Base-by-base conservation (phyloP, 352 stramenopile species). In the Paralagenidium karlingii region DNA sequence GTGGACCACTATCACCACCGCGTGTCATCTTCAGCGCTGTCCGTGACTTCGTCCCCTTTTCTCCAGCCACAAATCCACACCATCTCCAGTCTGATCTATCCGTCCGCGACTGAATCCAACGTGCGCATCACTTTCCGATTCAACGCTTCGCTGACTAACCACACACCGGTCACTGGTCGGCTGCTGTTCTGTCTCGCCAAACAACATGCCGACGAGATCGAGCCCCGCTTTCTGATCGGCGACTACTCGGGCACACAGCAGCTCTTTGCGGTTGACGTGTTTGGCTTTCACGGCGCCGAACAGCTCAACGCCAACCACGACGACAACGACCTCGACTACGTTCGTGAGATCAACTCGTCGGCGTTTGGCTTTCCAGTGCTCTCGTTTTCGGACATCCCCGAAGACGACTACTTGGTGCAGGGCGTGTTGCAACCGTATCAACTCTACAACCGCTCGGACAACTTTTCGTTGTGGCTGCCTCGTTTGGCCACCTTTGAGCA, bases 401-500 rank as follows among this genome's bases (percentile, higher is more conserved):
- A 38, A 0, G 67, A 49, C 8, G 63, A 76, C 42, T 82, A 82
- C 56, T 82, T 63, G 67, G 51, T 82, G 19, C 67, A 82, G 42
- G 61, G 53, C 9, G 63, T 76, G 22, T 42, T 82, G 39, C 63
- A 78, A 22, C 63, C 67, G 45, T 82, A 82, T 40, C 61, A 71
- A 32, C 40, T 58, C 19, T 82, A 82, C 57, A 77, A 78, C 45
- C 67, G 67, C 21, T 77, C 63, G 22, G 67, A 82, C 34, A 57
- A 57, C 4, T 47, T 40, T 4, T 55, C 47, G 6, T 34, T 76
- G n/a, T 70, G 64, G 44, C 32, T 82, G 33, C 67, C 67, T 2
- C 40, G 55, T 19, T 67, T 78, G 34, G 60, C 62, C 25, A 70
- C 58, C 26, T 85, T 85, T 24, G 68, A 78, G 40, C 69, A 43